phyloP scores from a whole-genome alignment of 2,329 filamentous ascomycete genomes.

The Aspergillus sergii region DNA sequence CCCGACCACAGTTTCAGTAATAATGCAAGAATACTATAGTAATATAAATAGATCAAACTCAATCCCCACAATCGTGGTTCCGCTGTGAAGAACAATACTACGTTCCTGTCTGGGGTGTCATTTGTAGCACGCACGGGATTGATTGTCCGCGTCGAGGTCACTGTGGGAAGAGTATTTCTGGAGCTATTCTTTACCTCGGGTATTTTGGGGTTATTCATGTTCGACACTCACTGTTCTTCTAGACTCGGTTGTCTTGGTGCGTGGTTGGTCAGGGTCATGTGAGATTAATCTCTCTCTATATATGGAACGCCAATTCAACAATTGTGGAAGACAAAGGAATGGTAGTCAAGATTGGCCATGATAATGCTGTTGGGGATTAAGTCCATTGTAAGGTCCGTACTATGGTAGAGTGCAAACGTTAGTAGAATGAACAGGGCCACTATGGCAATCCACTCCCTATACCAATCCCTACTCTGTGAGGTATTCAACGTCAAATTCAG shows the following conservation, averaged over 20 bases:
- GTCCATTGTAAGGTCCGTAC: not conserved
- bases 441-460: not conserved
- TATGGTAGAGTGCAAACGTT: not conserved
- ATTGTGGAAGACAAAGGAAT: not conserved
- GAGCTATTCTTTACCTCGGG: not conserved
- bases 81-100: not conserved
- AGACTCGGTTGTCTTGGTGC: not conserved
- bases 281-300: not conserved
- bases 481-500: not conserved
- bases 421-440: no score
- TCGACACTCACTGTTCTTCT: not conserved
- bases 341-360: fast-evolving
- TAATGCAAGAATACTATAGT: not conserved
- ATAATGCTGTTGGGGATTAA: not conserved
- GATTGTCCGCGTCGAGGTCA: not conserved
- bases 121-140: not conserved
- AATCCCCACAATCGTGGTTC: not conserved
- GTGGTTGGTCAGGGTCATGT: not conserved
- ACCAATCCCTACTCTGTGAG: not conserved
- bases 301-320: not conserved
- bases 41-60: not conserved
- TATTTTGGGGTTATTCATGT: not conserved
- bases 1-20: not conserved
- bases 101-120: not conserved
- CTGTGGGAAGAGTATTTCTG: not conserved